Evolutionary conservation across 225 moss, liverwort and hornwort genomes (phyloP), one percentile per base, ranked within the genome.

Genomic region (Physcomitrium patens): DNA sequence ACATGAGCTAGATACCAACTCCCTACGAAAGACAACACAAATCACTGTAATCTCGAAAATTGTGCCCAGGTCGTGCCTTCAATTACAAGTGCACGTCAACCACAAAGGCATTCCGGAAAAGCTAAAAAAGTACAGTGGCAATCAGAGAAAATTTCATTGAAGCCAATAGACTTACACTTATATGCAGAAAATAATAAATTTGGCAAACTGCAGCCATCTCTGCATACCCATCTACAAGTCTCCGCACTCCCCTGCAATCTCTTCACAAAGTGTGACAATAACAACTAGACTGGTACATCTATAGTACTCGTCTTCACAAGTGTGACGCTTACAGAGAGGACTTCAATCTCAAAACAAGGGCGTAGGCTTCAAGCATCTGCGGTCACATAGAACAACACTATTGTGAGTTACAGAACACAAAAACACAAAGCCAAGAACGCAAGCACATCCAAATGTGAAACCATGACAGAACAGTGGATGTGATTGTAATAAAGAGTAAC

Each of bases 321-420:
- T 45, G 48, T 49, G 55, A 60, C 67, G 43, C 60, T 67, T 54
- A 19, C 56, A 67, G 48, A 51, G 67, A 67, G 43, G 62, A 15
- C 50, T 67, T 37, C 68, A 55, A 63, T 68, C 14, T 19, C 48
- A 31, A 67, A 67, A 24, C 49, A 49, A 54, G 17, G 31, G 52
- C 43, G 60, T 50, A 13, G 56, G 26, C 60, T 62, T 71, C 51
- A 54, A 22, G 67, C 9, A 62, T 71, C 79, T 71, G 57, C 72
- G 79, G 12, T 57, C 67, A 83, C 72, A 83, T 28, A 3, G 18
- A 68, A 68, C 72, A 76, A 72, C 28, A 44, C 27, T 46, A 19
- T 26, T 9, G 51, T 79, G 17, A 82, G 61, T 71, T 73, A 19
- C 41, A 54, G 18, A 49, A 41, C n/a, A 31, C 60, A 69, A 44